Conservation (phyloP, 352 stramenopile species). For the Pythium biforme region DNA sequence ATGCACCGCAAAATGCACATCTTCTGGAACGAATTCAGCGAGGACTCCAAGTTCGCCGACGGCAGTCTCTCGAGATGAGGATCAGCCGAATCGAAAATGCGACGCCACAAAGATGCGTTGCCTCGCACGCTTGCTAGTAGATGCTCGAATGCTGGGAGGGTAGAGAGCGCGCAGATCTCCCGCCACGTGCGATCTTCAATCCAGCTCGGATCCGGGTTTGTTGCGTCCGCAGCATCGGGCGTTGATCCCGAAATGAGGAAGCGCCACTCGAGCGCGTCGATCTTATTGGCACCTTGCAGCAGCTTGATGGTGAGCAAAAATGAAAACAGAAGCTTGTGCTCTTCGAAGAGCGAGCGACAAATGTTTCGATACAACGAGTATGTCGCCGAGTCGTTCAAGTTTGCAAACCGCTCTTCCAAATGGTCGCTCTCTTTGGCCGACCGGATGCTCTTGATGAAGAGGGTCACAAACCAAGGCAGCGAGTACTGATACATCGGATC, state of each 20-base stretch:
- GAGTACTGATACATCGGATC: slow-evolving; percentile 96
- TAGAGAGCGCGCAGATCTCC: slow-evolving; percentile 41
- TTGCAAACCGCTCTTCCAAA: slow-evolving; percentile 77
- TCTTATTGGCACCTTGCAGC: slow-evolving; percentile 66
- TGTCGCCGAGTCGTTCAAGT: slow-evolving; percentile 91
- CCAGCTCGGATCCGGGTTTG: slow-evolving; percentile 52
- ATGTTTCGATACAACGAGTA: slow-evolving; percentile 95
- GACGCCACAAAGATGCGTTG: slow-evolving; percentile 34
- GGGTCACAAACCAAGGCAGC: slow-evolving; percentile 90
- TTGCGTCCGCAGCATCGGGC: slow-evolving; percentile 61
- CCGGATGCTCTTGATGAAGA: slow-evolving; percentile 91
- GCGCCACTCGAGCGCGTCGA: slow-evolving; percentile 90
- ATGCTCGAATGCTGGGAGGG: slow-evolving; percentile 36
- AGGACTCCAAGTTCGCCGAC: slow-evolving; percentile 28
- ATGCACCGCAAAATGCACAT: slow-evolving; percentile 56
- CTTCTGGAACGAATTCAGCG: slow-evolving; percentile 47
- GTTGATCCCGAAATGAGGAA: slow-evolving; percentile 92
- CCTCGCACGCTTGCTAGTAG: slow-evolving; percentile 28
- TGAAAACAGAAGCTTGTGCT: slow-evolving; percentile 94
- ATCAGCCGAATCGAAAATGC: slow-evolving; percentile 49
- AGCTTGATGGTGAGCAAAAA: slow-evolving; percentile 91
- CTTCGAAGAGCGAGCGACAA: slow-evolving; percentile 92
- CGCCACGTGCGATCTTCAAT: slow-evolving; percentile 47
- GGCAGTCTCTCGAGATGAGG: slow-evolving; percentile 42
- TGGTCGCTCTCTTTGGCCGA: slow-evolving; percentile 79